Evolutionary conservation across 441 rosid genomes (phyloP), one percentile per base, ranked within the genome.

Genomic region (Erysimum cheiri): DNA sequence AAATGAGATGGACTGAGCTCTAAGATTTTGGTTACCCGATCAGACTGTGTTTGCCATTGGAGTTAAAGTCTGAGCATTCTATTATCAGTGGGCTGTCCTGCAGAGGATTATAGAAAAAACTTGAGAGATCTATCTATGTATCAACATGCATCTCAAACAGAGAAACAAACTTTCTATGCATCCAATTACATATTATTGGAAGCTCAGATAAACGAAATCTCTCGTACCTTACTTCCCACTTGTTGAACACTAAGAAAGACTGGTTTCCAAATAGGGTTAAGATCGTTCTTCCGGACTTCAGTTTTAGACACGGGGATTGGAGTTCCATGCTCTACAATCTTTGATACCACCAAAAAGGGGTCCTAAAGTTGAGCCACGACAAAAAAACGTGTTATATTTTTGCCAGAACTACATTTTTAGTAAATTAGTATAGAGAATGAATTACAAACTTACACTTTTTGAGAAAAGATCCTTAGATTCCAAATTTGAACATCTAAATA

Each of bases 61-160:
- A 81, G 75, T 89, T 91, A 76, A 84, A 91, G 87, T 89, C 85
- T 77, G 84, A 91, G 86, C 96, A 93, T 66, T 93, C 93, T 69
- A 93, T 88, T 67, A 87, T 78, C 74, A 93, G 71, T 29, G 96
- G 79, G 8, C 77, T 87, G 49, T 89, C 96, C 98, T 93, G 96
- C 77, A n/a, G n/a, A 86, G 15, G 60, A 77, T 46, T 29, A 76
- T n/a, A 69, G 43, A 70, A 72, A 60, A 54, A 28, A 58, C n/a
- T 62, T 61, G 26, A 61, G 66, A 63, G 12, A 58, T 14, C 3
- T 44, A 39, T 58, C 28, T 40, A 52, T 14, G 32, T 65, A 29
- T 64, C 46, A 37, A 57, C 43, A 64, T 6, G 29, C 35, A 67
- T 46, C 44, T 55, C 53, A n/a, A 63, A 60, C 24, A 67, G 44